Evolutionary conservation across 495 filamentous ascomycete species (phyloP).

Genomic region (Oleoguttula mirabilis): DNA sequence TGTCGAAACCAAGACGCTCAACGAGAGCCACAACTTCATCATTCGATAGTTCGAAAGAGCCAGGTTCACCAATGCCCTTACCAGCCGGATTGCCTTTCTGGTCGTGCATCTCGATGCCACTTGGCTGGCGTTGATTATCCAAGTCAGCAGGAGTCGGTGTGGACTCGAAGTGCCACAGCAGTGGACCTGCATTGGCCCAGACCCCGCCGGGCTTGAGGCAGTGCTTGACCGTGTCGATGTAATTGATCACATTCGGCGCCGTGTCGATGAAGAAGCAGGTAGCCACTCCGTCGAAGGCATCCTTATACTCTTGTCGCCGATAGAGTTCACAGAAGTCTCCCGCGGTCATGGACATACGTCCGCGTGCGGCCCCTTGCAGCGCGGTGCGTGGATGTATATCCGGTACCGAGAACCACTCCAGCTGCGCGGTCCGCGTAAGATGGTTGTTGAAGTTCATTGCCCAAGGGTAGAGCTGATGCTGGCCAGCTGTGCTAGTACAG

Average conservation of each 20-base stretch:
- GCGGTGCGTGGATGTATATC: constrained; percentile 59
- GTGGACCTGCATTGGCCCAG: constrained; percentile 80
- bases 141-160: constrained; percentile 36
- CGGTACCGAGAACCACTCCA: constrained; percentile 57
- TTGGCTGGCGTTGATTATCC: constrained; percentile 22
- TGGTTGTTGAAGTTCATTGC: constrained; percentile 74
- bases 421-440: constrained; percentile 52
- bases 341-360: constrained; percentile 70
- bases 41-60: constrained; percentile 74
- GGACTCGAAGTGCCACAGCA: constrained; percentile 80
- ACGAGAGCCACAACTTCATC: constrained; percentile 75
- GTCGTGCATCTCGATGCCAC: constrained; percentile 17
- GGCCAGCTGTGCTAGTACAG: constrained; percentile 38
- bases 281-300: constrained; percentile 65
- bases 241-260: constrained; percentile 79
- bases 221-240: constrained; percentile 67
- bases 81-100: constrained; percentile 5
- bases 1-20: constrained; percentile 60
- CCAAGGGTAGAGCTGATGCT: constrained; percentile 61
- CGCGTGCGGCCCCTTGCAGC: constrained; percentile 31
- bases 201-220: constrained; percentile 68
- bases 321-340: constrained; percentile 78
- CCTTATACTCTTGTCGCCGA: constrained; percentile 41
- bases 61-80: constrained; percentile 59
- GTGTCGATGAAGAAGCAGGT: constrained; percentile 96